A percentile compares a stretch with the other conserved stretches of the same genome.
These are phyloP conservation scores for Monosporozyma yasuniensis DNA, from an alignment of 805 yeast species.

Conservation along the genomic window DNA sequence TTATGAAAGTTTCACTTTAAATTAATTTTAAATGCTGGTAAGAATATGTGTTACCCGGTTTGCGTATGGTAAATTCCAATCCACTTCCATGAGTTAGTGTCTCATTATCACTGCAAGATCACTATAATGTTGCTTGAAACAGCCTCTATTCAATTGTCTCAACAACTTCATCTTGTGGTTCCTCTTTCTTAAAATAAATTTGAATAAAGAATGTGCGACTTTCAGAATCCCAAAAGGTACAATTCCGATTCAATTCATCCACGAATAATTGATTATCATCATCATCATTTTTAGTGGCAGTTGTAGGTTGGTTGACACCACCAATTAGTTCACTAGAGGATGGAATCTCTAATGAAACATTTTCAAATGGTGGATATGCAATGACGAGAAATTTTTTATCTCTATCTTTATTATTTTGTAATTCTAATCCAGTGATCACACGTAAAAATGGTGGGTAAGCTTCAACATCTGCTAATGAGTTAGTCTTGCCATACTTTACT, in stretches of 20 bases:
- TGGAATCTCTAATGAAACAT: conserved; percentile 68
- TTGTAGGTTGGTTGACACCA: conserved; percentile 27
- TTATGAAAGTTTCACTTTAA: neutral
- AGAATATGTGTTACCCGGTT: neutral
- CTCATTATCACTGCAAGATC: no score
- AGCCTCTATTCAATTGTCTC: neutral
- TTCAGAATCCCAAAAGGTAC: conserved; percentile 72
- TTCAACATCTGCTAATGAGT: neutral
- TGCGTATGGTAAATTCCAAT: no score
- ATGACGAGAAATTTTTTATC: conserved; percentile 54
- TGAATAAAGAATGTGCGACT: conserved; percentile 63
- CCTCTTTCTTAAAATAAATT: conserved; percentile 39
- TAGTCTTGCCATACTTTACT: conserved; percentile 34
- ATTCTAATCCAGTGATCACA: conserved; percentile 72
- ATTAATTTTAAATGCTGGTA: neutral
- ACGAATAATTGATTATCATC: conserved; percentile 17
- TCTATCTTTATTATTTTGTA: conserved; percentile 41
- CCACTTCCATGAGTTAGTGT: no score
- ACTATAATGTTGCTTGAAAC: neutral
- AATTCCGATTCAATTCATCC: conserved; percentile 29
- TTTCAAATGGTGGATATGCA: conserved; percentile 88
- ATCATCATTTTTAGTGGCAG: conserved; percentile 23
- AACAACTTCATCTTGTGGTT: no score
- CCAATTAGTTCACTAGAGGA: conserved; percentile 31
- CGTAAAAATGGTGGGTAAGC: conserved; percentile 49